phyloP scores from a whole-genome alignment of 805 yeast genomes.

The Wickerhamomyces subpelliculosus region DNA sequence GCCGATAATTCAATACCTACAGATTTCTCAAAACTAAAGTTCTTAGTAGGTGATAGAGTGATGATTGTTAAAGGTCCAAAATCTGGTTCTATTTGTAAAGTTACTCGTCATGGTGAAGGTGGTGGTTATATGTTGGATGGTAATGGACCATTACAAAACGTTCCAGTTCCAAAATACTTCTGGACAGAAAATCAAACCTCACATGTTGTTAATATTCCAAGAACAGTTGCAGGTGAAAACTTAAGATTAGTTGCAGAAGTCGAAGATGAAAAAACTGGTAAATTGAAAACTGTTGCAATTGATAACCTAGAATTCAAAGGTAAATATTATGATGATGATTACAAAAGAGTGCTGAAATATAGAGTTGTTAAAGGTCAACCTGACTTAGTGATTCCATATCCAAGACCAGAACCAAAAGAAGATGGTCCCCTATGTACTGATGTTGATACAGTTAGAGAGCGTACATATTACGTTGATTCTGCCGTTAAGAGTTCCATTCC shows the following conservation, averaged over 20 bases:
- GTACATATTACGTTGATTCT: constrained; percentile 68
- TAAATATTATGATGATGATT: constrained; percentile 64
- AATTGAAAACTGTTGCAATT: constrained; percentile 67
- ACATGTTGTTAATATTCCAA: constrained; percentile 67
- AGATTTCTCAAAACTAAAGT: constrained; percentile 49
- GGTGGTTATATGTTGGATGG: constrained; percentile 62
- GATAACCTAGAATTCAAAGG: constrained; percentile 65
- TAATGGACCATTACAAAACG: constrained; percentile 55
- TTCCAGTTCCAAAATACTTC: constrained; percentile 62
- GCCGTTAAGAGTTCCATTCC: constrained; percentile 68
- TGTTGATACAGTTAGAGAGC: constrained; percentile 52
- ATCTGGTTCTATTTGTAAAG: constrained; percentile 68
- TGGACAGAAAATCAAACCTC: constrained; percentile 70
- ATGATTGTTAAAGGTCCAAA: constrained; percentile 62
- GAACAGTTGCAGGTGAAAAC: constrained; percentile 49
- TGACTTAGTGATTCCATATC: constrained; percentile 82
- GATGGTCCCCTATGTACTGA: constrained; percentile 56
- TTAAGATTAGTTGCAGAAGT: constrained; percentile 76
- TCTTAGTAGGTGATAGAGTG: constrained; percentile 71
- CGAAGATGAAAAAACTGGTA: constrained; percentile 54
- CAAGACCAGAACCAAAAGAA: constrained; percentile 52
- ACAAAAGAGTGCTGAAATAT: constrained; percentile 66
- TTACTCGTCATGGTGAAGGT: constrained; percentile 51
- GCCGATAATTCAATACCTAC: constrained; percentile 29
- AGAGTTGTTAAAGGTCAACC: constrained; percentile 69